These are phyloP conservation scores for Elongisporangium senticosum DNA, from an alignment of 352 stramenopile genomes.

Conservation along the genomic window DNA sequence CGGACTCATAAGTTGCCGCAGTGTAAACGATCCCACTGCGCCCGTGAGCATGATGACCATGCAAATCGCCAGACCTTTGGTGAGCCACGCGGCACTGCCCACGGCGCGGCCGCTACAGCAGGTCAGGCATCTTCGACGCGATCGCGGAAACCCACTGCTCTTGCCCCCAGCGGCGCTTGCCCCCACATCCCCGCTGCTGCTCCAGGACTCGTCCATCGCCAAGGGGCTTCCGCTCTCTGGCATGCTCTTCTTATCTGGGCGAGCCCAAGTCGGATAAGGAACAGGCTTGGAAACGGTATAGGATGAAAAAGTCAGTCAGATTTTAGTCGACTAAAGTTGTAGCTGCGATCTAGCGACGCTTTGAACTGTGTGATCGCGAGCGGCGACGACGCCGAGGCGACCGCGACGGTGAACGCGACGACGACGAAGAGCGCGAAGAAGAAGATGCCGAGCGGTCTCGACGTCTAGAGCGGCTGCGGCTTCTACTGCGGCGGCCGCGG, in stretches of 20 bases:
- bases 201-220: slow-evolving; percentile 18
- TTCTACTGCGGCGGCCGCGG: slow-evolving; percentile 19
- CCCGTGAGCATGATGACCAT: slow-evolving; percentile 51
- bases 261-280: too few relatives aligned
- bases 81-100: slow-evolving; percentile 20
- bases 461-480: slow-evolving; percentile 19
- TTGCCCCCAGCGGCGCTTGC: slow-evolving; percentile 9
- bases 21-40: slow-evolving; percentile 55
- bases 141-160: not conserved
- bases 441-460: slow-evolving; percentile 12
- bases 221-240: too few relatives aligned
- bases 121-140: slow-evolving; percentile 4
- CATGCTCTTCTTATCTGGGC: too few relatives aligned
- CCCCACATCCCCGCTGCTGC: not conserved
- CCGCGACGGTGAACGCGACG: slow-evolving; percentile 7
- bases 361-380: too few relatives aligned
- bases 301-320: too few relatives aligned
- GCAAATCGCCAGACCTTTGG: slow-evolving; percentile 40
- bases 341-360: too few relatives aligned
- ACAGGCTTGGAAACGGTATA: too few relatives aligned
- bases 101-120: slow-evolving; percentile 10
- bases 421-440: slow-evolving; percentile 2
- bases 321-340: too few relatives aligned
- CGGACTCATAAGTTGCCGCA: slow-evolving; percentile 72
- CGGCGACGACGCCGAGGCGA: slow-evolving; percentile 4